phyloP scores from a whole-genome alignment of 768 basidiomycete genomes.

The Dendrothele bispora region DNA sequence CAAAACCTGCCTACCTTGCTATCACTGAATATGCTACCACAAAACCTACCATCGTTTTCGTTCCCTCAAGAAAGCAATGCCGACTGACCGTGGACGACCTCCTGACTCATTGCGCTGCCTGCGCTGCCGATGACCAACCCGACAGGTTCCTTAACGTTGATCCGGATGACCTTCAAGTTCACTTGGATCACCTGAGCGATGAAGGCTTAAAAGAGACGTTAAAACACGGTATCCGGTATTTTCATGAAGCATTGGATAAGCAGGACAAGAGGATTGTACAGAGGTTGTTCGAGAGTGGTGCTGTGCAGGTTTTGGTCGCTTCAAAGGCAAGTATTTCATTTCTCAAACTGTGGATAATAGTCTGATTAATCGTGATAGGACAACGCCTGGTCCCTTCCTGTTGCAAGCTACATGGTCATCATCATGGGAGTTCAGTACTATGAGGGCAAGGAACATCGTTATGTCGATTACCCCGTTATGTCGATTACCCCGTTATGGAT shows the following conservation, averaged over 20 bases:
- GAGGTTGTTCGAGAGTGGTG: constrained; percentile 88
- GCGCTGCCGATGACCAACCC: constrained; percentile 84
- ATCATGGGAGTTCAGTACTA: constrained; percentile 99
- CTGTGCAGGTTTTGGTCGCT: constrained; percentile 91
- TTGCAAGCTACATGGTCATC: constrained; percentile 95
- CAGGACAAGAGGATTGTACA: constrained; percentile 96
- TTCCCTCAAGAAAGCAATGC: constrained; percentile 91
- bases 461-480: constrained; percentile 97
- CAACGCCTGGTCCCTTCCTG: constrained; percentile 93
- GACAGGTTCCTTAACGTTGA: constrained; percentile 91
- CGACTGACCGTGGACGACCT: constrained; percentile 93
- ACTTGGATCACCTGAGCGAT: constrained; percentile 84
- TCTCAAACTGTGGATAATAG: not conserved
- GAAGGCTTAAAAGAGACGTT: constrained; percentile 73
- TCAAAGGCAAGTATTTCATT: constrained; percentile 63
- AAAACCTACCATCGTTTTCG: constrained; percentile 90
- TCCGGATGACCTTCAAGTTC: constrained; percentile 76
- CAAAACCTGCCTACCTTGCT: constrained; percentile 94
- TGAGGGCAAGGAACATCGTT: constrained; percentile 97
- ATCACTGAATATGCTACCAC: constrained; percentile 83
- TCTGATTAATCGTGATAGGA: constrained; percentile 51
- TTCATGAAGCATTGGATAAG: constrained; percentile 89
- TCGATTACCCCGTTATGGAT: no score
- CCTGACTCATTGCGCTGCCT: constrained; percentile 78
- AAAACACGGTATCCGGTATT: constrained; percentile 90